Conservation (phyloP, 1,139 yeast genomes). For the Kodamaea derodonti region DNA sequence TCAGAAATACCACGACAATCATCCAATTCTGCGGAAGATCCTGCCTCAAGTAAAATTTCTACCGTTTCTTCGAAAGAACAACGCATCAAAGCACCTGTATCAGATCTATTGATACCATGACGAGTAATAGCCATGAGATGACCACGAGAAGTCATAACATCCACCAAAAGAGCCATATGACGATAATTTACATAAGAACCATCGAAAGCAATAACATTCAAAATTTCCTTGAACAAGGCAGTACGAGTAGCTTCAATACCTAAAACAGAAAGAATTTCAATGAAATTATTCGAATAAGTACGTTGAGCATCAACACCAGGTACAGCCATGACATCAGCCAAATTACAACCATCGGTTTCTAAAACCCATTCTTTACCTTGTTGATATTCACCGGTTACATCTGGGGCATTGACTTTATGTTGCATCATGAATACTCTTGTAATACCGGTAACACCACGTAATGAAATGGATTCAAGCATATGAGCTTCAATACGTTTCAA, state of each 20-base stretch:
- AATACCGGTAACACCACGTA: conserved; percentile 95
- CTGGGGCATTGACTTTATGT: conserved; percentile 76
- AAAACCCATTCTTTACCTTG: conserved; percentile 96
- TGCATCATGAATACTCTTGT: conserved; percentile 93
- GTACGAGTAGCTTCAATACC: conserved; percentile 99
- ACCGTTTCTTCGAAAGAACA: conserved; percentile 99
- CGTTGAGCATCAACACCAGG: conserved; percentile 91
- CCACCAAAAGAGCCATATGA: conserved; percentile 95
- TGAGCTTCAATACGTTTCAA: conserved; percentile 93
- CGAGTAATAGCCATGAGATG: conserved; percentile 98
- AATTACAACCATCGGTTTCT: conserved; percentile 97
- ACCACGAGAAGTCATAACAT: conserved; percentile 98
- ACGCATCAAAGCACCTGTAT: conserved; percentile 98
- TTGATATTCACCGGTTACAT: conserved; percentile 78
- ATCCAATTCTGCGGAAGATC: conserved; percentile 95
- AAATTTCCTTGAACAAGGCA: conserved; percentile 88
- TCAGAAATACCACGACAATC: conserved; percentile 99
- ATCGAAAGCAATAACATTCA: conserved; percentile 97
- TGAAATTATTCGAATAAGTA: conserved; percentile 93
- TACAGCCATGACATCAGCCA: conserved; percentile 92
- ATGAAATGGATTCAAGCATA: conserved; percentile 90
- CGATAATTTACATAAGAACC: conserved; percentile 99
- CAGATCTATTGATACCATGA: conserved; percentile 98
- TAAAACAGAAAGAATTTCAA: conserved; percentile 88
- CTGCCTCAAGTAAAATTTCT: conserved; percentile 95